These are phyloP conservation scores for Sordariomycetes sp. DNA, from an alignment of 2,329 filamentous ascomycete species.

Conservation along the genomic window DNA sequence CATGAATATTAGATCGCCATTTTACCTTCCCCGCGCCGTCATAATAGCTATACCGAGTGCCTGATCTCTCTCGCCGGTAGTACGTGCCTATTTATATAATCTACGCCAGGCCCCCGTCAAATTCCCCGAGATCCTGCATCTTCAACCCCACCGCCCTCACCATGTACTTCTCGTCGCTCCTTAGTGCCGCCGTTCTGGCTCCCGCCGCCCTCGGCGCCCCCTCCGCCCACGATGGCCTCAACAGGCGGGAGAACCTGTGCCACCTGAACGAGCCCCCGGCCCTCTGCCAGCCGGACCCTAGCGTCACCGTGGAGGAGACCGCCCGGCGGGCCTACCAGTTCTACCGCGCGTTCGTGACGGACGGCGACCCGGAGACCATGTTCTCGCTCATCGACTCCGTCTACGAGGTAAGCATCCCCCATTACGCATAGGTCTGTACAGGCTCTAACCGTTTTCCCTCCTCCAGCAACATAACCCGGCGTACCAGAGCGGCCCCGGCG, in stretches of 20 bases:
- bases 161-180: slow-evolving; percentile 17
- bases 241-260: slow-evolving; percentile 25
- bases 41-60: neutral
- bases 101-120: neutral
- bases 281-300: slow-evolving; percentile 21
- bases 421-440: neutral
- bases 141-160: neutral
- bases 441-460: neutral
- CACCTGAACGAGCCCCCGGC: slow-evolving; percentile 19
- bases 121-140: neutral
- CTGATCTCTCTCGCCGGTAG: neutral
- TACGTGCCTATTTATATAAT: neutral
- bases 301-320: slow-evolving; percentile 23
- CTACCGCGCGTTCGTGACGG: slow-evolving; percentile 27
- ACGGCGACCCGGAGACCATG: slow-evolving; percentile 26
- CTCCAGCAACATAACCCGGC: slow-evolving; percentile 28
- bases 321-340: slow-evolving; percentile 25
- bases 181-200: slow-evolving; percentile 15
- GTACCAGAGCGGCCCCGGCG: slow-evolving; percentile 20
- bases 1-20: neutral
- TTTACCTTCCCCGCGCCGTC: neutral
- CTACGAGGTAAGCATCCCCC: slow-evolving; percentile 18
- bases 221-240: slow-evolving; percentile 8
- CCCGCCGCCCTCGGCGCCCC: slow-evolving; percentile 17
- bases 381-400: slow-evolving; percentile 26